phyloP scores from a whole-genome alignment of 2,329 filamentous ascomycete genomes.

The Emergomyces pasteurianus region DNA sequence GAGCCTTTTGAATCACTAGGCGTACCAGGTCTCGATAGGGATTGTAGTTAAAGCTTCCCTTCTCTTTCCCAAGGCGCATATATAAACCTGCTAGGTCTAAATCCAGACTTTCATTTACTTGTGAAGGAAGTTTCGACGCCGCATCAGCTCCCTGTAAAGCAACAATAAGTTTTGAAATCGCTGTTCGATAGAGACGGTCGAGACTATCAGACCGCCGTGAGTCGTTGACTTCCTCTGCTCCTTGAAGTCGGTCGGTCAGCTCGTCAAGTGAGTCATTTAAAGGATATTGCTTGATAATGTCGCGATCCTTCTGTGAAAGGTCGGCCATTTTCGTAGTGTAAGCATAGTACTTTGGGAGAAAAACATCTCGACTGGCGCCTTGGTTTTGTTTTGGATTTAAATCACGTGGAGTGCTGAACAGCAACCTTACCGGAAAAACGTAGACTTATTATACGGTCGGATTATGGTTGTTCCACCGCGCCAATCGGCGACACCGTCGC shows the following conservation, averaged over 20 bases:
- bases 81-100: not conserved
- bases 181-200: not conserved
- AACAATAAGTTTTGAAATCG: conserved; percentile 1
- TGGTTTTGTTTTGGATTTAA: no score
- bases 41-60: not conserved
- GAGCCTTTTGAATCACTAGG: conserved; percentile 2
- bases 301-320: conserved; percentile 3
- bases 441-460: no score
- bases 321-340: conserved; percentile 4
- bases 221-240: conserved; percentile 3
- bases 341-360: no score
- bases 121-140: not conserved
- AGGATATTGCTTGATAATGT: conserved; percentile 5
- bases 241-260: conserved; percentile 1
- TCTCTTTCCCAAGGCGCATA: not conserved
- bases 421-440: not conserved
- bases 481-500: no score
- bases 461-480: no score
- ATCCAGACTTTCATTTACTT: not conserved
- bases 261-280: conserved; percentile 4
- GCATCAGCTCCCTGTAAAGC: not conserved
- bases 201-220: not conserved
- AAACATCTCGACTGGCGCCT: no score
- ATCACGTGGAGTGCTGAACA: no score
- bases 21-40: not conserved